Base-by-base conservation (phyloP, 2,329 filamentous ascomycete genomes). In the Amauroascus verrucosus region DNA sequence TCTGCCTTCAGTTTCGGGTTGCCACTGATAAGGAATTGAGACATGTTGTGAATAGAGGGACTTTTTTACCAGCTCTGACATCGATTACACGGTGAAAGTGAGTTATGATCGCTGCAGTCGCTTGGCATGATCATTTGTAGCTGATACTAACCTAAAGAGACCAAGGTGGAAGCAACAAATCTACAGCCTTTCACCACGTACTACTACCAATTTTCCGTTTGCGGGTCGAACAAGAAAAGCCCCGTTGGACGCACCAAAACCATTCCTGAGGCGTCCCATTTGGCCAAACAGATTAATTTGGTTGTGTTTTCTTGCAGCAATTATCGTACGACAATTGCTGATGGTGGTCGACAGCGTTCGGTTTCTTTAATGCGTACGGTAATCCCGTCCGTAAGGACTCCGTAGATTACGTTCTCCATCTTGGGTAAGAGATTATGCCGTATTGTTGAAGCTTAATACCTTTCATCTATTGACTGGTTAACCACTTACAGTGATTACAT, bases 71-170 rank as follows among this genome's bases (percentile, higher is more conserved):
- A 85, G 77, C 33, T 84, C 79, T 0, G 85, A 88, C 63, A 79
- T 88, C 46, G 85, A 89, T 63, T 89, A 83, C 63, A 88, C 85
- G 0, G 72, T 88, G 56, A 87, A 87, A 74, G 80, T 81, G 63
- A 48, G 8, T 41, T 7, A 48, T 22, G 54, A 58, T 16, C 65
- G 51, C 54, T 16, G 7, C 24, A 26, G 13, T 11, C n/a, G 11
- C 11, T 8, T 8, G 37, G 6, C 7, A 40, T 16, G 6, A 40
- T 35, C n/a, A 5, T 6, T 6, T 9, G 37, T 6, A 9, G 18
- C 5, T 11, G 14, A 6, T 40, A 18, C 7, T 54, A 38, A 20
- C 13, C 4, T 11, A 18, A 14, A 49, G 26, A 30, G 5, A 30
- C 8, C 33, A 35, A 83, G 75, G 78, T 86, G 13, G 84, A 88